These are phyloP conservation scores for Priceomyces medius DNA, from an alignment of 805 yeast species.

Conservation along the genomic window DNA sequence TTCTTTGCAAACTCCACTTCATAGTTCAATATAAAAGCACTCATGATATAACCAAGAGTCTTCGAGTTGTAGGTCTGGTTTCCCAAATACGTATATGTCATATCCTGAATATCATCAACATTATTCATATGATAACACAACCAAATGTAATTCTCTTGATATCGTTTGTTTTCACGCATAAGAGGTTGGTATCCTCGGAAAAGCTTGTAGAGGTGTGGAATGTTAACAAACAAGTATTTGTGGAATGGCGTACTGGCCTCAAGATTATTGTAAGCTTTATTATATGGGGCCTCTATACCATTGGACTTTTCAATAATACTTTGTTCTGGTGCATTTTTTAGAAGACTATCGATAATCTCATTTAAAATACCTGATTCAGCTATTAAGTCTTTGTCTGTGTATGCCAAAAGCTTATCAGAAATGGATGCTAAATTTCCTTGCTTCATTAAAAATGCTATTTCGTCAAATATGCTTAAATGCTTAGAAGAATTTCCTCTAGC, in stretches of 20 bases:
- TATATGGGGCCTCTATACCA: conserved; percentile 13
- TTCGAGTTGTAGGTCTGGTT: conserved; percentile 19
- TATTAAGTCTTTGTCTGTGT: conserved; percentile 6
- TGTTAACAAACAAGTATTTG: conserved; percentile 14
- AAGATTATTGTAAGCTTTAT: conserved; percentile 7
- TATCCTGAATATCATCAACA: conserved; percentile 19
- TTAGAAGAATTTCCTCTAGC: background rate
- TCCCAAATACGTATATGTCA: conserved; percentile 21
- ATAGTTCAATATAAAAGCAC: conserved; percentile 30
- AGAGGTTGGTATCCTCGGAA: conserved; percentile 18
- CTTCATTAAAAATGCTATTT: background rate
- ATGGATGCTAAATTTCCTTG: conserved; percentile 1
- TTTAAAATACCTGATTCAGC: conserved; percentile 9
- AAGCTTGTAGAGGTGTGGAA: conserved; percentile 22
- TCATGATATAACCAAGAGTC: conserved; percentile 28
- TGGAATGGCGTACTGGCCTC: conserved; percentile 10
- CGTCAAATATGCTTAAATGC: background rate
- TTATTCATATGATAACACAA: conserved; percentile 38
- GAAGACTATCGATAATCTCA: conserved; percentile 9
- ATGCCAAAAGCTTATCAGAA: conserved; percentile 2
- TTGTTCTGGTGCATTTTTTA: conserved; percentile 9
- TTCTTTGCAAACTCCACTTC: conserved; percentile 32
- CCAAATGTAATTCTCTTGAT: conserved; percentile 30
- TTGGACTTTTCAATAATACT: conserved; percentile 5
- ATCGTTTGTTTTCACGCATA: conserved; percentile 11